A percentile compares a stretch with the other conserved stretches of the same genome.
These are phyloP conservation scores for Meira nashicola DNA, from an alignment of 1,284 basidiomycete genomes.

Conservation along the genomic window DNA sequence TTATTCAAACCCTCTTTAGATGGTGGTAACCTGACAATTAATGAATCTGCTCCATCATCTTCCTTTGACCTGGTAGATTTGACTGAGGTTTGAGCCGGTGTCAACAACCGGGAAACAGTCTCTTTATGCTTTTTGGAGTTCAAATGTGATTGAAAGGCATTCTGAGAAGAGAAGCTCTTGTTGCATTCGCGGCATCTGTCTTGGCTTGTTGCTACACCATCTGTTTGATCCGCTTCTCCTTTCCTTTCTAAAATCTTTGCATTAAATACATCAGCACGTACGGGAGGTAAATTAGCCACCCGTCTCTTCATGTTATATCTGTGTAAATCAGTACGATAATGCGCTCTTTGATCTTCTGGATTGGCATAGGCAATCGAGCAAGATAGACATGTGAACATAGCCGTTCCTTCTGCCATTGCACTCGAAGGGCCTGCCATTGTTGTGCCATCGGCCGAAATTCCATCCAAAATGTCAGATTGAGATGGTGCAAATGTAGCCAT, in stretches of 20 bases:
- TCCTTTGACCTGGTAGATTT: conserved; percentile 2
- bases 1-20: neutral
- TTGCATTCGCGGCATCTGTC: conserved; percentile 74
- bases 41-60: conserved; percentile 2
- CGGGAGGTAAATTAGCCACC: conserved; percentile 82
- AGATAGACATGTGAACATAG: conserved; percentile 71
- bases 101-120: conserved; percentile 53
- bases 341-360: conserved; percentile 78
- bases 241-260: conserved; percentile 65
- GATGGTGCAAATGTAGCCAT: conserved; percentile 8
- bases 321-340: conserved; percentile 92
- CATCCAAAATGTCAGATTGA: neutral
- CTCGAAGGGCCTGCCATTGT: neutral
- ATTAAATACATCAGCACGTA: conserved; percentile 74
- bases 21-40: conserved; percentile 4
- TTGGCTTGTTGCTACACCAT: conserved; percentile 56
- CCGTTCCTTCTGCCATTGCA: neutral
- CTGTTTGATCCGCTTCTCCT: conserved; percentile 12
- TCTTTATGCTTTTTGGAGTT: conserved; percentile 88
- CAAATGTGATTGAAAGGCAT: conserved; percentile 81
- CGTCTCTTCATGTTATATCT: conserved; percentile 97
- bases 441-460: neutral
- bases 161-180: conserved; percentile 83
- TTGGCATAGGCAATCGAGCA: conserved; percentile 83
- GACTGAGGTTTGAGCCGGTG: neutral